Percentiles rank a stretch among this genome's conserved stretches.
Evolutionary conservation across 176 grass and related monocot species (phyloP).

Genomic region (Juncus inflexus): DNA sequence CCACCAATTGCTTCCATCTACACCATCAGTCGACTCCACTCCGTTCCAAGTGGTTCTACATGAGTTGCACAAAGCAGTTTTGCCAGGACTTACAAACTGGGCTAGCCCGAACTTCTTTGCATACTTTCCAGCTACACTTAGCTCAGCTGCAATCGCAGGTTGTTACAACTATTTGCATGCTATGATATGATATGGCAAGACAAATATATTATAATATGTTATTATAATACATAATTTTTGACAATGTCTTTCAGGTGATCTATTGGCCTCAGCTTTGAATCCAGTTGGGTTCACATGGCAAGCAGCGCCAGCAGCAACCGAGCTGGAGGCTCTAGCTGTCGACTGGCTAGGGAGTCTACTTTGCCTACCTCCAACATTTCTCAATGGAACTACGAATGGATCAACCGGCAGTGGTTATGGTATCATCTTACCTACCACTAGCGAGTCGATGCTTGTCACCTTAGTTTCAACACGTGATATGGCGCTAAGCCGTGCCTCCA

Average conservation of each 20-base stretch:
- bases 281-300: slow-evolving; percentile 61
- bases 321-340: slow-evolving; percentile 47
- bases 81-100: slow-evolving; percentile 55
- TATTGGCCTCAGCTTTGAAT: slow-evolving; percentile 56
- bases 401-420: slow-evolving; percentile 34
- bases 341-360: slow-evolving; percentile 54
- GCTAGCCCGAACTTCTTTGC: slow-evolving; percentile 64
- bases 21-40: background rate
- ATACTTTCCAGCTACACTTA: slow-evolving; percentile 49
- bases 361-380: slow-evolving; percentile 21
- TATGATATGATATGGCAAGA: too few relatives aligned
- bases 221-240: too few relatives aligned
- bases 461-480: slow-evolving; percentile 42
- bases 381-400: background rate
- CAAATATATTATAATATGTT: too few relatives aligned
- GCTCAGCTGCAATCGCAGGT: slow-evolving; percentile 35
- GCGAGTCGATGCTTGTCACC: slow-evolving; percentile 51
- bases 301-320: slow-evolving; percentile 31
- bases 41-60: slow-evolving; percentile 32
- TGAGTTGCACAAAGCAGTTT: slow-evolving; percentile 24
- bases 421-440: slow-evolving; percentile 34
- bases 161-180: too few relatives aligned
- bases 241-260: slow-evolving; percentile 28
- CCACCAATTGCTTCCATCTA: background rate
- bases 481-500: background rate